Conservation (phyloP, 176 grass and related monocot genomes). For the Bonia amplexicaulis region DNA sequence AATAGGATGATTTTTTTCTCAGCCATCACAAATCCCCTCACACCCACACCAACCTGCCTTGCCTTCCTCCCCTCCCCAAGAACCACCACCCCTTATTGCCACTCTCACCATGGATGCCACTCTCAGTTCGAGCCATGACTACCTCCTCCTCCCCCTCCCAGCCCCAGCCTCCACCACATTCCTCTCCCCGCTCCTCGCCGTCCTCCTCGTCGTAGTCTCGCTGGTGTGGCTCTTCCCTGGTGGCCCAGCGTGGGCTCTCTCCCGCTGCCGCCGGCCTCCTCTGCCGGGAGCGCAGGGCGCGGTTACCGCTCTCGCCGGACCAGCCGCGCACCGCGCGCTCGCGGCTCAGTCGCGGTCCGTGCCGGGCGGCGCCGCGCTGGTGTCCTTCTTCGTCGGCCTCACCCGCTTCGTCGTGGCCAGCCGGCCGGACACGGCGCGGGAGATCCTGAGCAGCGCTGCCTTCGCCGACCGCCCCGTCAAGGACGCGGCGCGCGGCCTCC, state of each 20-base stretch:
- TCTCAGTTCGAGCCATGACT: conserved; percentile 1
- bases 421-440: conserved; percentile 23
- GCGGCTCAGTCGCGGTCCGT: conserved; percentile 3
- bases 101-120: conserved; percentile 19
- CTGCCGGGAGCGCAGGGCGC: conserved; percentile 37
- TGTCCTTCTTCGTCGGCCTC: conserved; percentile 26
- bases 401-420: conserved; percentile 34
- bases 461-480: conserved; percentile 70
- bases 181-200: conserved; percentile 38
- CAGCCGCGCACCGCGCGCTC: conserved; percentile 42
- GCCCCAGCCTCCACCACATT: conserved; percentile 13
- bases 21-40: background rate
- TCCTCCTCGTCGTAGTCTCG: conserved; percentile 25
- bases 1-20: too few species aligned
- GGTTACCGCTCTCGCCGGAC: conserved; percentile 34
- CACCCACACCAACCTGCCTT: conserved; percentile 24
- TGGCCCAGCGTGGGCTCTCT: conserved; percentile 51
- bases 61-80: conserved; percentile 1
- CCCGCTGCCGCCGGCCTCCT: background rate
- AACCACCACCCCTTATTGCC: background rate
- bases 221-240: conserved; percentile 45
- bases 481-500: conserved; percentile 58
- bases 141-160: conserved; percentile 30
- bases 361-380: background rate
- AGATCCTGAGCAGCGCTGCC: conserved; percentile 12